Evolutionary conservation across 2,329 filamentous ascomycete genomes (phyloP).

Genomic region (Exophiala spinifera): DNA sequence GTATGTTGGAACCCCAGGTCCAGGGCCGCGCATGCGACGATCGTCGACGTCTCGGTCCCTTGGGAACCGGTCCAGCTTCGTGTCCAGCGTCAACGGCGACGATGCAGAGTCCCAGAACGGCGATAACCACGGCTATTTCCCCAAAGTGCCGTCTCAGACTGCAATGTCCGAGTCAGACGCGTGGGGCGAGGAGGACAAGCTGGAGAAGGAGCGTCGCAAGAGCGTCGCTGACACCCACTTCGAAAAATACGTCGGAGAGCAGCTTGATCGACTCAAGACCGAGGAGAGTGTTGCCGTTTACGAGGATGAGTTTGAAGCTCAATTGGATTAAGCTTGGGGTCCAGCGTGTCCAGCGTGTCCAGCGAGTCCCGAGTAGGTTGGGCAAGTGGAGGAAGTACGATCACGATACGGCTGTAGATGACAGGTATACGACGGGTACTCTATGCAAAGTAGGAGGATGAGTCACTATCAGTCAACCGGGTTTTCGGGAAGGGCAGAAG

Average conservation of each 20-base stretch:
- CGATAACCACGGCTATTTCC: slow-evolving; percentile 42
- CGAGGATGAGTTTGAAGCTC: slow-evolving; percentile 62
- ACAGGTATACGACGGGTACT: too few species aligned
- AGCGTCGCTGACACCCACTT: slow-evolving; percentile 66
- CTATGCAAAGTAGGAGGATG: too few species aligned
- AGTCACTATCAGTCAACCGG: too few species aligned
- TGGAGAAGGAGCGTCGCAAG: slow-evolving; percentile 38
- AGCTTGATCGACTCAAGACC: slow-evolving; percentile 70
- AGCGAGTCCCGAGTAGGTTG: too few species aligned
- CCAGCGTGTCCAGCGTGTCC: too few species aligned
- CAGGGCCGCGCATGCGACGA: slow-evolving; percentile 41
- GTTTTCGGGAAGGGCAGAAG: too few species aligned
- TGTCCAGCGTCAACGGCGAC: slow-evolving; percentile 44
- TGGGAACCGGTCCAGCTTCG: slow-evolving; percentile 69
- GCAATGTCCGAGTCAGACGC: slow-evolving; percentile 18
- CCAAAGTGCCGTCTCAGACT: neutral
- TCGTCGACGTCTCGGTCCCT: slow-evolving; percentile 71
- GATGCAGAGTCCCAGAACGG: slow-evolving; percentile 54
- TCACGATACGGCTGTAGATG: too few species aligned
- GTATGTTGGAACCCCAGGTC: slow-evolving; percentile 17
- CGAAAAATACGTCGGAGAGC: slow-evolving; percentile 75
- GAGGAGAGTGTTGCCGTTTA: slow-evolving; percentile 47
- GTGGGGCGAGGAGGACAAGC: slow-evolving; percentile 26
- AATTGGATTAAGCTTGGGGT: slow-evolving; percentile 41
- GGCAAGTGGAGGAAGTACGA: too few species aligned